A percentile compares a stretch with the other conserved stretches of the same genome.
Conservation (phyloP, 1,139 yeast species). For the Yamadazyma friedrichii region DNA sequence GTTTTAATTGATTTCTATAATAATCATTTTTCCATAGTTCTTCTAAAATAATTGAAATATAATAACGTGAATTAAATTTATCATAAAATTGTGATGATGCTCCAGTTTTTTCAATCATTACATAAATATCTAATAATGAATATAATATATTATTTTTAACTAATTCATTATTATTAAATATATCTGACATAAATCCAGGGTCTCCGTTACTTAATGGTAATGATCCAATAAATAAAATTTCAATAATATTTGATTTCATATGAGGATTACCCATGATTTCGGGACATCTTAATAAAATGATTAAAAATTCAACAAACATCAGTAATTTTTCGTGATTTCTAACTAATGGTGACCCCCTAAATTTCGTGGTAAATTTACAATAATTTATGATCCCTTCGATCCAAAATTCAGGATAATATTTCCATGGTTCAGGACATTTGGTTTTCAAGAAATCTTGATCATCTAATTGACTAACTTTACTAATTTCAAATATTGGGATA, state of each 20-base stretch:
- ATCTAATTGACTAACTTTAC: conserved; percentile 51
- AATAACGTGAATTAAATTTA: conserved; percentile 86
- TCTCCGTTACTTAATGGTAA: conserved; percentile 53
- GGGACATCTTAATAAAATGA: conserved; percentile 78
- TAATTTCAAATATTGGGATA: conserved; percentile 66
- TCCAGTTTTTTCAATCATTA: conserved; percentile 94
- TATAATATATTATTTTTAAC: conserved; percentile 70
- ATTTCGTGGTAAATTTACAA: conserved; percentile 63
- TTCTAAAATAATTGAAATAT: conserved; percentile 80
- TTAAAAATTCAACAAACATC: conserved; percentile 69
- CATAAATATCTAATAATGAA: conserved; percentile 84
- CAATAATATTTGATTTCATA: conserved; percentile 80
- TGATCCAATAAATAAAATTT: conserved; percentile 75
- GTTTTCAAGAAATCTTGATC: conserved; percentile 66
- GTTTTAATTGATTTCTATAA: conserved; percentile 66
- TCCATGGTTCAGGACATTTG: conserved; percentile 74
- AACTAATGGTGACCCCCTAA: conserved; percentile 58
- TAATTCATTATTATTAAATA: conserved; percentile 62
- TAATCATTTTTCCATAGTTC: conserved; percentile 74
- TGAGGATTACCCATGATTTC: conserved; percentile 90
- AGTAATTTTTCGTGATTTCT: conserved; percentile 49
- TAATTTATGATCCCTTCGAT: conserved; percentile 83
- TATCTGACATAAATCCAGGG: conserved; percentile 72
- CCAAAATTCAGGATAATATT: conserved; percentile 80
- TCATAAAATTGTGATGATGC: conserved; percentile 95